Base-by-base conservation (phyloP, 805 yeast species). In the Nakazawaea sp. region DNA sequence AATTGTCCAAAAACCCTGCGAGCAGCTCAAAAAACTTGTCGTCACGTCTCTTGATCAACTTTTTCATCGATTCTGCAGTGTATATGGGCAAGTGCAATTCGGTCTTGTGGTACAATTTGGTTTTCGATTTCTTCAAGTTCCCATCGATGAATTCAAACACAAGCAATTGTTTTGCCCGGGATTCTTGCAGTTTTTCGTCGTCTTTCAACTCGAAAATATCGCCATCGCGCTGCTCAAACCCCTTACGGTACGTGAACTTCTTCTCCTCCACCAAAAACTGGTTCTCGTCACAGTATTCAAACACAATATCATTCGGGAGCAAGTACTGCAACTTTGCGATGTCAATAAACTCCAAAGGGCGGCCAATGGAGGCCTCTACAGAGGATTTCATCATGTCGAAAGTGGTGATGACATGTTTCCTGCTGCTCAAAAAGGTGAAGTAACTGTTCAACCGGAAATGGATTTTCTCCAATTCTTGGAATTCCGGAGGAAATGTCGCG, bases 131-230 rank as follows among this genome's bases (percentile, higher is more conserved):
- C 49, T 62, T 46, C 49, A 70, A 51, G 41, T 68, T 64, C 11
- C 82, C 84, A 54, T 89, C 95, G 13, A 75, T 66, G 54, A 89
- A 85, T 45, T 82, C 89, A 51, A 89, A 82, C 1, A 85, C 64
- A 19, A 89, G 61, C 7, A 84, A 49, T 45, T 80, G 88, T 16
- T 68, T 64, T 0, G 64, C 54, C 9, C 51, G 52, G 13, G 15
- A 24, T 1, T 48, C 49, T 5, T 48, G 51, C 12, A 55, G 58
- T 12, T 43, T 49, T 3, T 58, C 60, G 8, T 55, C 37, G 30
- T 62, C 58, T 42, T 72, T 68, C 16, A 75, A 57, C 32, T 72
- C 64, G 38, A 65, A 72, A 28, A 72, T 61, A 50, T 75, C 81
- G 9, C 62, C 58, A 28, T 74, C 77, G 32, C 73, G 71, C 47